Evolutionary conservation across 805 yeast species (phyloP), one percentile per base, ranked within the genome.

Genomic region (Starmerella cellae): DNA sequence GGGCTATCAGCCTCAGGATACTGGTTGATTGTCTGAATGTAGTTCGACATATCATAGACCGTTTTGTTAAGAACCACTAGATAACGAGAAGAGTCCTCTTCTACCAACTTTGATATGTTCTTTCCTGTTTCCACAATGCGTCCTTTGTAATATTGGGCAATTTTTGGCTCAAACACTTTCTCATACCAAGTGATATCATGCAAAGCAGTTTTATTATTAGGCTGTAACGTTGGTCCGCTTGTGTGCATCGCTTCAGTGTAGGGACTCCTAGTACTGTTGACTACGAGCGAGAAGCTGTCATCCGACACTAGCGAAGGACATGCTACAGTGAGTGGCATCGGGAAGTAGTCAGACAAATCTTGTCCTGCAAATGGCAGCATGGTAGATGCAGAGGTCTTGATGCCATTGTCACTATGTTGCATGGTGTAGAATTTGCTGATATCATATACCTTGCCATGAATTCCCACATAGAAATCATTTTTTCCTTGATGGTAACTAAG

Each of bases 381-480:
- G 11, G 27, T 40, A 2, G 56, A 45, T 1, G 58, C 24, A 0
- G 59, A 58, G 5, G 67, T 60, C 31, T 54, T 43, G 43, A 56
- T 45, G 5, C 60, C 61, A 22, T 53, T 62, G 42, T 65, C 69
- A 8, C 68, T 64, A 42, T 65, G 69, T 55, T 65, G 68, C 30
- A 45, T 37, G 21, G 44, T 53, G 56, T 65, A 64, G 45, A 65
- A 65, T 41, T 61, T 59, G 27, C 68, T 56, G 41, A 65, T 53
- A 38, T 65, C 69, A 41, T 65, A 65, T 1, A 65, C 69, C 9
- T 51, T 52, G 19, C 69, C 69, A 30, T 55, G 60, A 24, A 65
- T 57, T 2, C 60, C 57, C n/a, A 61, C 69, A 38, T 55, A 65
- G 43, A 58, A 65, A 39, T 64, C 62, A 23, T 50, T 43, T 1